A percentile compares a stretch with the other conserved stretches of the same genome.
These are phyloP conservation scores for Pulicaria dysenterica DNA, from an alignment of 129 eudicot genomes.

Conservation along the genomic window DNA sequence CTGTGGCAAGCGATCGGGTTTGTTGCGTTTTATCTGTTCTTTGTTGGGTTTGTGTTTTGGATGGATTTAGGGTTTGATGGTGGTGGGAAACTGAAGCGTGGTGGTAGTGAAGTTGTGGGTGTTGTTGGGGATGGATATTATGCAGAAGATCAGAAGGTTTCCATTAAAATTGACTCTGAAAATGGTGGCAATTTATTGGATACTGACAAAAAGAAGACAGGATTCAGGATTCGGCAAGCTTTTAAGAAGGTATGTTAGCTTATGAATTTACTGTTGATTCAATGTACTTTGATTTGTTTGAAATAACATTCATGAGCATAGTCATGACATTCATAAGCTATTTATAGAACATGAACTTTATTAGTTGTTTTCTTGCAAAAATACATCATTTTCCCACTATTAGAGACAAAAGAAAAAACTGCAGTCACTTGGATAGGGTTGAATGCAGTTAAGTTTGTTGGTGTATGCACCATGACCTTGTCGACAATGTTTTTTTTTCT, in stretches of 20 bases:
- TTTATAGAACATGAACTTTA: background rate
- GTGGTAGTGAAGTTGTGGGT: slow-evolving; percentile 28
- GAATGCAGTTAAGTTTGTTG: too few relatives aligned
- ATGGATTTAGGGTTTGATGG: slow-evolving; percentile 74
- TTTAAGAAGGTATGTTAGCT: slow-evolving; percentile 60
- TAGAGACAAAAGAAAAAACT: background rate
- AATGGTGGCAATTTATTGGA: slow-evolving; percentile 36
- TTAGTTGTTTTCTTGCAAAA: background rate
- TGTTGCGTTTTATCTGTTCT: slow-evolving; percentile 82
- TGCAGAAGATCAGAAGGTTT: slow-evolving; percentile 25
- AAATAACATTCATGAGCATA: too few relatives aligned
- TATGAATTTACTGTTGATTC: background rate
- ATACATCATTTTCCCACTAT: background rate
- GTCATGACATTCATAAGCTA: background rate
- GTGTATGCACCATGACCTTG: background rate
- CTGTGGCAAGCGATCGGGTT: slow-evolving; percentile 95
- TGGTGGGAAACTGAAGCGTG: slow-evolving; percentile 36
- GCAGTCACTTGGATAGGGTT: too few relatives aligned
- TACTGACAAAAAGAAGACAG: slow-evolving; percentile 20
- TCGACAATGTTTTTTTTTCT: background rate
- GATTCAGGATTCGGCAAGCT: slow-evolving; percentile 30
- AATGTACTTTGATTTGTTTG: slow-evolving; percentile 19
- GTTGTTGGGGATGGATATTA: slow-evolving; percentile 35
- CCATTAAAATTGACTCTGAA: slow-evolving; percentile 45
- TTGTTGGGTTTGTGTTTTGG: slow-evolving; percentile 91